Conservation (phyloP, 192 early-diverging fungal species). For the Pilaira anomala region DNA sequence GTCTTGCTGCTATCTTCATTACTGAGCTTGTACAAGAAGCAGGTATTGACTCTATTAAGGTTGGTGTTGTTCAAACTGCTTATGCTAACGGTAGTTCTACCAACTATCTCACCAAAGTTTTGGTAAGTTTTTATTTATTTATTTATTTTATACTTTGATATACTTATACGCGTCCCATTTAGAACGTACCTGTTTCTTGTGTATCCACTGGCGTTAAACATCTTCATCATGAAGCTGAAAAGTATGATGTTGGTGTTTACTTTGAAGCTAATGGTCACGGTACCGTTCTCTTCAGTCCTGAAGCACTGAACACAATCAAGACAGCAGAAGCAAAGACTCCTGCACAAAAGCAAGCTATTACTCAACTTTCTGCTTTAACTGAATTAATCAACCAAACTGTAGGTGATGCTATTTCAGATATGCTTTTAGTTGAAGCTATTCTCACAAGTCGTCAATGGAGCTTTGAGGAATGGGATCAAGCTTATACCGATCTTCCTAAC, state of each 20-base stretch:
- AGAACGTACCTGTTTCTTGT: constrained; percentile 92
- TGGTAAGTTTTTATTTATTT: constrained; percentile 52
- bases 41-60: constrained; percentile 70
- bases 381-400: constrained; percentile 99
- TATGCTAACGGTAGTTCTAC: constrained; percentile 99
- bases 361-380: constrained; percentile 76
- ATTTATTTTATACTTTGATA: background rate
- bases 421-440: constrained; percentile 93
- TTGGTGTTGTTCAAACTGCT: constrained; percentile 98
- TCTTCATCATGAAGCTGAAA: constrained; percentile 96
- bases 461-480: constrained; percentile 84
- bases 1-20: constrained; percentile 90
- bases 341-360: constrained; percentile 73
- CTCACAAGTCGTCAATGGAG: constrained; percentile 79
- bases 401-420: constrained; percentile 96
- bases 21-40: constrained; percentile 85
- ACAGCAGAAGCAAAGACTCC: constrained; percentile 63
- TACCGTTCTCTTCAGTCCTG: constrained; percentile 91
- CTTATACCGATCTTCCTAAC: constrained; percentile 94
- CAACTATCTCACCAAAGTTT: constrained; percentile 80
- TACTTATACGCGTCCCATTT: constrained; percentile 16
- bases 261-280: constrained; percentile 99
- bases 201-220: constrained; percentile 98
- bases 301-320: constrained; percentile 73
- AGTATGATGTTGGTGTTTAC: constrained; percentile 98